Base-by-base conservation (phyloP, 176 grass and related monocot species). In the Cenchrus americanus region DNA sequence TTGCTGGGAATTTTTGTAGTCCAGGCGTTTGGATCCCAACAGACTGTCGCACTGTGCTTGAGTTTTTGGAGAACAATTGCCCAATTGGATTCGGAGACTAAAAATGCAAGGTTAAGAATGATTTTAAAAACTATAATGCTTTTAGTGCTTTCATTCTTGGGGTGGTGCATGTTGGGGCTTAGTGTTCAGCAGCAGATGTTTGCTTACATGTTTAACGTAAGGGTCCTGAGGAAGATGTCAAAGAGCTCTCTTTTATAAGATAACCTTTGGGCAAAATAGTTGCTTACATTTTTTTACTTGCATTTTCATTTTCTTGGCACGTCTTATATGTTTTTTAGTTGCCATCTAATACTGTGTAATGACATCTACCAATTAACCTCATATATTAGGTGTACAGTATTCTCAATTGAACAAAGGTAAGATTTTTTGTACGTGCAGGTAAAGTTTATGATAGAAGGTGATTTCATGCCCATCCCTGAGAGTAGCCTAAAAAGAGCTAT, bases 381-480 rank as follows among this genome's bases (percentile, higher is more conserved):
- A 7, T 53, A 75, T 47, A 55, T 50, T 62, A 41, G 42, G 40
- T 88, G 40, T 88, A 40, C 24, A 41, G 65, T 64, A 22, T 73
- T 79, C 8, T 66, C 3, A 2, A 30, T 69, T 12, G n/a, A 84
- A 47, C 14, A 57, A 81, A 46, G 9, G 14, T 74, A 34, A 61
- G 9, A 70, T 61, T 74, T 68, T 73, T n/a, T 59, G 32, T 83
- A 32, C 46, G 1, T 51, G 76, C 76, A 98, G 95, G 91, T 98
- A 43, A 95, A 92, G 84, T 98, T 98, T 83, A 85, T 78, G 46
- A 92, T 95, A 48, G 79, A 93, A 78, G 80, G 76, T 79, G 90
- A 98, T 76, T 98, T 90, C 76, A 65, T 91, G 76, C 95, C 95
- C 63, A 26, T 95, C 63, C 87, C 76, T 50, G 91, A 94, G 68